A percentile compares a stretch with the other conserved stretches of the same genome.
Conservation (phyloP, 1,284 basidiomycete species). For the Takashimella koratensis region DNA sequence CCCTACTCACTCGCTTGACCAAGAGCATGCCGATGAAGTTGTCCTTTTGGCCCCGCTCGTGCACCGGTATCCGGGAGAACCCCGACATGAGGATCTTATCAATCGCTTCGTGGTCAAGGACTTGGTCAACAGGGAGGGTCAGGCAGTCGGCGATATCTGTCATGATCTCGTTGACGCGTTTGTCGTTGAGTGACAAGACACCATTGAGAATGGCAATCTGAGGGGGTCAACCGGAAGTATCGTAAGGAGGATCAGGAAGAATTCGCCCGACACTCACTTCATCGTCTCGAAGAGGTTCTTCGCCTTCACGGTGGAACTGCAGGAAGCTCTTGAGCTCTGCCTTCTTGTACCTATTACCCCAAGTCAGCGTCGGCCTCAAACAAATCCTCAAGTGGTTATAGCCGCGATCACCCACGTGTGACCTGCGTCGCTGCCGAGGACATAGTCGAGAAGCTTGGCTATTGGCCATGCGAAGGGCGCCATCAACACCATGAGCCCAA, state of each 20-base stretch:
- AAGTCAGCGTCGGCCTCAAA: background rate
- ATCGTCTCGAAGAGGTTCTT: constrained; percentile 82
- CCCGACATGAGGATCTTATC: constrained; percentile 73
- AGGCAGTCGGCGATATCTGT: constrained; percentile 64
- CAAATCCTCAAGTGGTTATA: too few relatives aligned
- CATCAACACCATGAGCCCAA: constrained; percentile 63
- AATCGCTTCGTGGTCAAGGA: constrained; percentile 74
- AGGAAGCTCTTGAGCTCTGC: constrained; percentile 90
- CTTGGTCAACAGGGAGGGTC: constrained; percentile 59
- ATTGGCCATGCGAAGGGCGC: constrained; percentile 84
- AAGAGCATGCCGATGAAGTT: constrained; percentile 85
- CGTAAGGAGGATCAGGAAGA: background rate
- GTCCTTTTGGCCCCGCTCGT: constrained; percentile 67
- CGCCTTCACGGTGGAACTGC: constrained; percentile 77
- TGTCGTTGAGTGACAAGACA: constrained; percentile 78
- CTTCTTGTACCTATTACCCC: constrained; percentile 74
- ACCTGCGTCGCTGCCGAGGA: constrained; percentile 66
- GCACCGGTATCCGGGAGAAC: constrained; percentile 90
- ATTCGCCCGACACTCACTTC: constrained; percentile 49
- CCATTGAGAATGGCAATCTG: constrained; percentile 82
- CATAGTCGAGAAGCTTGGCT: constrained; percentile 76
- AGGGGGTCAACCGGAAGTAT: background rate
- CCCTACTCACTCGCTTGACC: constrained; percentile 65
- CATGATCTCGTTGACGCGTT: constrained; percentile 81
- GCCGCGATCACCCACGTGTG: too few relatives aligned